Conservation (phyloP, 345 rosid genomes). For the Aquilaria malaccensis region DNA sequence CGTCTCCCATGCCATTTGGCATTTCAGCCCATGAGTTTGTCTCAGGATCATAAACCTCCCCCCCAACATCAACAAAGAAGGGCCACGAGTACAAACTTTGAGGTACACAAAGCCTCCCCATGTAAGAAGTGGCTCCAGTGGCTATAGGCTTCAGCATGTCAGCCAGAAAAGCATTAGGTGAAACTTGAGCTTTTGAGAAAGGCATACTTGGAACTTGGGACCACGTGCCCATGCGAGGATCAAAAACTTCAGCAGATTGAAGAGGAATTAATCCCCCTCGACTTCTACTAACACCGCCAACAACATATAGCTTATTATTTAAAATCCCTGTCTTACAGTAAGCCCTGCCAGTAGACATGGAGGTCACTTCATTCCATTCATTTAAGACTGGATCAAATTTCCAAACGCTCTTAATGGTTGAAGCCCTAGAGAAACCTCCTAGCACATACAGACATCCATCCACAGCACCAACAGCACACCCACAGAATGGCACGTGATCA, state of each 20-base stretch:
- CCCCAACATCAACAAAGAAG: slow-evolving; percentile 87
- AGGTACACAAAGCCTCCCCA: slow-evolving; percentile 73
- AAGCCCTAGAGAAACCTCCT: slow-evolving; percentile 69
- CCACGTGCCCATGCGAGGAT: slow-evolving; percentile 54
- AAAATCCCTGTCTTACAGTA: slow-evolving; percentile 70
- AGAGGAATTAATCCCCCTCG: slow-evolving; percentile 68
- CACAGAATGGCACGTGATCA: slow-evolving; percentile 53
- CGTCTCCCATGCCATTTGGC: slow-evolving; percentile 94
- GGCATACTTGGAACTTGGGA: slow-evolving; percentile 86
- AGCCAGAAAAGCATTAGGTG: slow-evolving; percentile 70
- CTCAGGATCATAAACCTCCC: slow-evolving; percentile 79
- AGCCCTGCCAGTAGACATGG: slow-evolving; percentile 72
- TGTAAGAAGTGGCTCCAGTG: slow-evolving; percentile 86
- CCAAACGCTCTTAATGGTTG: slow-evolving; percentile 63
- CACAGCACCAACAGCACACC: slow-evolving; percentile 62
- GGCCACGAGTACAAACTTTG: slow-evolving; percentile 94
- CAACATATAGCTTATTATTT: slow-evolving; percentile 73
- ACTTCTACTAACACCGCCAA: slow-evolving; percentile 70
- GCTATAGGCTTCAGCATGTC: slow-evolving; percentile 82
- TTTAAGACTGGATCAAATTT: slow-evolving; percentile 56
- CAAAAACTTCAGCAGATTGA: slow-evolving; percentile 87
- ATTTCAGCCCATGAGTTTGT: slow-evolving; percentile 70
- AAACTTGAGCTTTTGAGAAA: slow-evolving; percentile 61
- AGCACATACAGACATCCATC: slow-evolving; percentile 80
- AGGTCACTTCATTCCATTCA: slow-evolving; percentile 59